Base-by-base conservation (phyloP, 2,329 filamentous ascomycete species). In the Tolypocladium sp. region DNA sequence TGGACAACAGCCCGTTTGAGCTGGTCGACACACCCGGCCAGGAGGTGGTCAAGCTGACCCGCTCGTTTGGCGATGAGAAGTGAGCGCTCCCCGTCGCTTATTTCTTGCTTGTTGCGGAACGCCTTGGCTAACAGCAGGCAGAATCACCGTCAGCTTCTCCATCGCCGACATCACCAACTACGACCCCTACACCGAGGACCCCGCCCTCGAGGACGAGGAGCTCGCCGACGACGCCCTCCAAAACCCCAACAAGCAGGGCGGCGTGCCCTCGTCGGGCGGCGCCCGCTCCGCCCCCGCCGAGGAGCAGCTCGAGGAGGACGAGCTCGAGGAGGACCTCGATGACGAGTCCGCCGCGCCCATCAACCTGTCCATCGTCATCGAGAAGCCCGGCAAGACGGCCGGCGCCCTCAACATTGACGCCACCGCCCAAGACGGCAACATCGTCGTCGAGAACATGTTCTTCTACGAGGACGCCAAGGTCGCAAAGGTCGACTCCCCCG, bases 331-430 rank as follows among this genome's bases (percentile, higher is more conserved):
- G 61, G 76, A 78, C 27, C 67, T 75, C 49, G 81, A 81, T 41
- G 77, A 82, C 20, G 82, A 81, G 60, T 75, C 82, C 44, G 82
- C 84, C 61, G 91, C 93, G 72, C 91, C 92, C 59, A 90, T 89
- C 68, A 88, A 88, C 66, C 82, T 97, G 63, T 91, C 89, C 76
- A 86, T 99, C 68, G 87, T 92, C 56, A 83, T 99, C 60, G 91
- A 96, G 82, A 95, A 96, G 81, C 82, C 89, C 61, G 84, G 83
- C 76, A 89, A 90, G 70, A 66, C 69, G 27, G 55, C 65, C 33
- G 92, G 93, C 61, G 91, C 91, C 35, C 82, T 99, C 64, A 87
- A 89, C 75, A 86, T 99, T 67, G 91, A 96, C 74, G 89, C 92
- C 61, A 80, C 89, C 61, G 91, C 91, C 38, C 89, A 94, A 77